Conservation (phyloP, 495 filamentous ascomycete species). For the Pseudomonodictys pantanalensis region DNA sequence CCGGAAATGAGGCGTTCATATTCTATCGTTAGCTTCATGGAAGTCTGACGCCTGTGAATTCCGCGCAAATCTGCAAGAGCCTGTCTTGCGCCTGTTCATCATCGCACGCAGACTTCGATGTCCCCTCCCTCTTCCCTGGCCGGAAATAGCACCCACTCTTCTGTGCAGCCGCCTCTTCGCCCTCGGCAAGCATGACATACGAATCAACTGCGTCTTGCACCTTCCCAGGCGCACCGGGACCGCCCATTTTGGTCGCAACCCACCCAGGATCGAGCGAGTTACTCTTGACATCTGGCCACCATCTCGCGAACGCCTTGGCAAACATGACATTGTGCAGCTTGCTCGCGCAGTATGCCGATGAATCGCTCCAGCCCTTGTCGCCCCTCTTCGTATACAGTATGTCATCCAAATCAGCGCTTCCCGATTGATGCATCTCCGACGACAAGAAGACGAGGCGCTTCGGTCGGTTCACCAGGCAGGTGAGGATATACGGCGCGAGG, state of each 20-base stretch:
- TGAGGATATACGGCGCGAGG: slow-evolving; percentile 57
- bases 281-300: slow-evolving; percentile 50
- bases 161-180: slow-evolving; percentile 4
- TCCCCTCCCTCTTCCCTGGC: slow-evolving; percentile 3
- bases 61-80: neutral
- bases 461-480: slow-evolving; percentile 52
- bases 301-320: slow-evolving; percentile 52
- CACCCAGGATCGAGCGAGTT: slow-evolving; percentile 60
- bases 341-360: slow-evolving; percentile 49
- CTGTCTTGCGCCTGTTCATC: neutral
- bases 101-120: slow-evolving; percentile 20
- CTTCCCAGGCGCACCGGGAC: slow-evolving; percentile 45
- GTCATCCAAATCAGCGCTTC: slow-evolving; percentile 43
- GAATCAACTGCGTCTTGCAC: neutral
- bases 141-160: neutral
- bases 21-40: neutral
- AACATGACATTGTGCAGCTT: slow-evolving; percentile 57
- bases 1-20: too few relatives aligned
- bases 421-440: slow-evolving; percentile 51
- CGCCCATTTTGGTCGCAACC: slow-evolving; percentile 64
- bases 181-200: slow-evolving; percentile 12
- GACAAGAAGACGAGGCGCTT: slow-evolving; percentile 54
- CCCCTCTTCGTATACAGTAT: slow-evolving; percentile 34
- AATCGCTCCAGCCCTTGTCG: slow-evolving; percentile 25
- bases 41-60: neutral